Evolutionary conservation across 768 basidiomycete genomes (phyloP), one percentile per base, ranked within the genome.

Genomic region (Amanita phalloides): DNA sequence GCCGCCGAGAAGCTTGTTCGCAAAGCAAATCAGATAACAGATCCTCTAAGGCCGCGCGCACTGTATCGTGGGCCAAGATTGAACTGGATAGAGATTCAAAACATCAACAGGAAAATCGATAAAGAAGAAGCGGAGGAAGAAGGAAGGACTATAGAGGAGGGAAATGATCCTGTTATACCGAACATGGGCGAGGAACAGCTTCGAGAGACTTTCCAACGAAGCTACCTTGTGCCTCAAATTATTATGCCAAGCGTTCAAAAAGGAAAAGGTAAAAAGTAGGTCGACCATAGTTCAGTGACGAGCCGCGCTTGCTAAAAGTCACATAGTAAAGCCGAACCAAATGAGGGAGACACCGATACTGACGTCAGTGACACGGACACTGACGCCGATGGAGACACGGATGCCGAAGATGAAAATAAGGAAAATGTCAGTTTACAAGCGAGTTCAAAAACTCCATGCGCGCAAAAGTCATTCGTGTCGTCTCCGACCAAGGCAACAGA

Each of bases 191-290:
- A 28, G 20, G 30, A 39, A 7, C 41, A 23, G 36, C 9, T 50
- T 20, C 9, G 13, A 8, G 28, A 43, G 6, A 14, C 8, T 14
- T 43, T 38, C 9, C 26, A n/a, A 33, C 30, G 38, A 43, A 50
- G 49, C 38, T 23, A 23, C 14, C 13, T 43, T 50, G 49, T 50
- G n/a, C 49, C 49, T 13, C 49, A 50, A 35, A 41, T 50, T 38
- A 30, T 50, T n/a, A 42, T 50, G 49, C 49, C 49, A 8, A 38
- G 49, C 20, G 39, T 20, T 17, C 37, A 13, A 7, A 48, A 36
- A 30, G 44, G 44, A 1, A 48, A 36, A 20, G 44, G 44, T 17
- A 43, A 43, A 50, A 13, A 33, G 49, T 50, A 43, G 11, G 49
- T 43, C 4, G 28, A 17, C 5, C 14, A 17, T 17, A 38, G 21